A percentile compares a stretch with the other conserved stretches of the same genome.
Conservation (phyloP, 352 stramenopile genomes). For the Globisporangium emineosum region DNA sequence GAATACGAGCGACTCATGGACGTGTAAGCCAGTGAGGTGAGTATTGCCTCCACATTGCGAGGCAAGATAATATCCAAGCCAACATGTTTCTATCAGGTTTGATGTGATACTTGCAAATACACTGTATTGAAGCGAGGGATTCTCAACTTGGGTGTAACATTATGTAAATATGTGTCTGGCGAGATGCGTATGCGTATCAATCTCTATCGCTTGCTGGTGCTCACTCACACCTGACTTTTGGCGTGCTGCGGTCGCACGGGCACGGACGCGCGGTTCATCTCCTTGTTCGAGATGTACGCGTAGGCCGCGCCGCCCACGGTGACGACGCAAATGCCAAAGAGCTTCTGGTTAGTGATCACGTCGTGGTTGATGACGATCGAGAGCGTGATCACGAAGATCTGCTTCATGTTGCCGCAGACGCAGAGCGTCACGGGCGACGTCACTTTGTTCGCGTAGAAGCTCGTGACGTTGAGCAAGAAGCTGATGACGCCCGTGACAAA, state of each 20-base stretch:
- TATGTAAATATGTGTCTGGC: constrained; percentile 1
- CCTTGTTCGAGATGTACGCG: constrained; percentile 72
- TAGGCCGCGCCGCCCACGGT: constrained; percentile 63
- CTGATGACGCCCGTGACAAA: constrained; percentile 86
- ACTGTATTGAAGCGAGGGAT: not conserved
- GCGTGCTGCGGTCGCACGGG: constrained; percentile 26
- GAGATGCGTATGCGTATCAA: not conserved
- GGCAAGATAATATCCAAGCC: not conserved
- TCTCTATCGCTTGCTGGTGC: not conserved
- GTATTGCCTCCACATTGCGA: not conserved
- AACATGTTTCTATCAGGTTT: not conserved
- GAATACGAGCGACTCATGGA: constrained; percentile 39
- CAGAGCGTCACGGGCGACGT: constrained; percentile 93
- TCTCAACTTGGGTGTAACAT: not conserved
- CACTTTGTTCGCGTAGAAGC: constrained; percentile 94
- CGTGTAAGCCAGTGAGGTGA: constrained; percentile 6
- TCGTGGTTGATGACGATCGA: constrained; percentile 80
- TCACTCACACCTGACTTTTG: not conserved
- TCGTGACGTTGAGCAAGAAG: constrained; percentile 94
- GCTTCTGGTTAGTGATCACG: constrained; percentile 61
- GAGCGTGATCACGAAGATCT: constrained; percentile 86
- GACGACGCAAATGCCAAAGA: constrained; percentile 68
- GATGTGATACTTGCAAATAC: not conserved
- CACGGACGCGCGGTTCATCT: constrained; percentile 59
- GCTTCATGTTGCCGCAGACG: constrained; percentile 94